phyloP scores from a whole-genome alignment of 75 land plant genomes.

The Sequoia sempervirens region DNA sequence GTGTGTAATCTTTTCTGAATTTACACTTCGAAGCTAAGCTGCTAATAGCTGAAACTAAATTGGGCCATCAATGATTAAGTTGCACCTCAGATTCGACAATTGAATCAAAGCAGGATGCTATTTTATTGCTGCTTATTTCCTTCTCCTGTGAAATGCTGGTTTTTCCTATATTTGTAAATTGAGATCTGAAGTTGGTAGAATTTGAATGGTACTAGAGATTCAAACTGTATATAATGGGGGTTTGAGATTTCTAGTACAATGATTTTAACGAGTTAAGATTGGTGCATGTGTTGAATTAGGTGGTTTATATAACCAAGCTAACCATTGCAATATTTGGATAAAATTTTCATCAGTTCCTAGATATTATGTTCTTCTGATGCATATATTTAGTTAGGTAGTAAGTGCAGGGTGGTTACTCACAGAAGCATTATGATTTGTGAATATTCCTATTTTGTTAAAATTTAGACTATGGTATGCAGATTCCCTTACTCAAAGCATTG shows the following conservation, averaged over 20 bases:
- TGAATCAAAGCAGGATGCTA: not conserved
- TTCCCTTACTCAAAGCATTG: too few relatives aligned
- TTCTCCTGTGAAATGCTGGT: not conserved
- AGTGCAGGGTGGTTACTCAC: too few relatives aligned
- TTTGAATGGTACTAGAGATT: not conserved
- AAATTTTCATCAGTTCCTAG: not conserved
- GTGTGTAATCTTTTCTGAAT: not conserved
- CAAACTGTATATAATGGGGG: not conserved
- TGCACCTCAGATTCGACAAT: not conserved
- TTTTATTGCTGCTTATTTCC: not conserved
- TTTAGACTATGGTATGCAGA: too few relatives aligned
- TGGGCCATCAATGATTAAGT: not conserved
- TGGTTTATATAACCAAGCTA: not conserved
- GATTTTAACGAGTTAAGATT: not conserved
- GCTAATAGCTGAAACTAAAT: not conserved
- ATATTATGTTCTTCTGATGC: not conserved
- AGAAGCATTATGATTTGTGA: too few relatives aligned
- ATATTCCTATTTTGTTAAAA: too few relatives aligned
- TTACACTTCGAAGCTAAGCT: not conserved
- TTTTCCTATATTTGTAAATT: not conserved
- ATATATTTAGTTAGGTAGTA: not conserved
- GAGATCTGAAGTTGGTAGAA: not conserved
- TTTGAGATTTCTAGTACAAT: not conserved
- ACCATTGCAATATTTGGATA: not conserved
- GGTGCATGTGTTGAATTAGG: not conserved